A percentile compares a stretch with the other conserved stretches of the same genome.
These are phyloP conservation scores for Coccomyxa sp. DNA, from an alignment of 139 green algal genomes.

Conservation along the genomic window DNA sequence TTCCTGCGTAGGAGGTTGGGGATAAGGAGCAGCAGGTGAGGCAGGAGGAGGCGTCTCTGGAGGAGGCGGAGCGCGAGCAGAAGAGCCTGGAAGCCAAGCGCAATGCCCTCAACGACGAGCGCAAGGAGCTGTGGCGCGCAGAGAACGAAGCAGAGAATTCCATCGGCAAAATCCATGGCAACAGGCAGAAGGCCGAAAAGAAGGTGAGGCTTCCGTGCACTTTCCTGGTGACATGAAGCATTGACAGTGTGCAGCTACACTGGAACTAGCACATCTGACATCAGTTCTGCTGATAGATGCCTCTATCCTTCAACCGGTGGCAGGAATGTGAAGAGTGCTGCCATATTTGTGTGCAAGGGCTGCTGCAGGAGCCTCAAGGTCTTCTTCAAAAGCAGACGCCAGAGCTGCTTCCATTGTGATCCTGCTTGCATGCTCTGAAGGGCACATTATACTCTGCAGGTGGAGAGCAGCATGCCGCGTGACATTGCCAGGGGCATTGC, in stretches of 20 bases:
- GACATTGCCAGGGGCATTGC: constrained; percentile 68
- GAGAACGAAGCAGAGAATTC: constrained; percentile 34
- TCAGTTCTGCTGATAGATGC: too few species aligned
- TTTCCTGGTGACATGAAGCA: too few species aligned
- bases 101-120: constrained; percentile 33
- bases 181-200: neutral
- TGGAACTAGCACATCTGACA: too few species aligned
- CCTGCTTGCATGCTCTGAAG: too few species aligned
- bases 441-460: too few species aligned
- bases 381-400: too few species aligned
- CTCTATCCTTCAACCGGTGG: too few species aligned
- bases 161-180: neutral
- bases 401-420: too few species aligned
- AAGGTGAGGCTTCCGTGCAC: neutral
- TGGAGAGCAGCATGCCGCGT: constrained; percentile 44
- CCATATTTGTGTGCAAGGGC: neutral
- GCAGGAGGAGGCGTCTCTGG: constrained; percentile 22
- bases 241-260: too few species aligned
- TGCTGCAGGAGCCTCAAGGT: neutral
- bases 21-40: constrained; percentile 19
- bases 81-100: constrained; percentile 8
- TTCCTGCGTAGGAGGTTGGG: constrained; percentile 12
- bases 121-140: constrained; percentile 50
- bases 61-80: constrained; percentile 11
- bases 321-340: neutral